These are phyloP conservation scores for Chaetothyriales sp. DNA, from an alignment of 2,329 filamentous ascomycete species.

Conservation along the genomic window DNA sequence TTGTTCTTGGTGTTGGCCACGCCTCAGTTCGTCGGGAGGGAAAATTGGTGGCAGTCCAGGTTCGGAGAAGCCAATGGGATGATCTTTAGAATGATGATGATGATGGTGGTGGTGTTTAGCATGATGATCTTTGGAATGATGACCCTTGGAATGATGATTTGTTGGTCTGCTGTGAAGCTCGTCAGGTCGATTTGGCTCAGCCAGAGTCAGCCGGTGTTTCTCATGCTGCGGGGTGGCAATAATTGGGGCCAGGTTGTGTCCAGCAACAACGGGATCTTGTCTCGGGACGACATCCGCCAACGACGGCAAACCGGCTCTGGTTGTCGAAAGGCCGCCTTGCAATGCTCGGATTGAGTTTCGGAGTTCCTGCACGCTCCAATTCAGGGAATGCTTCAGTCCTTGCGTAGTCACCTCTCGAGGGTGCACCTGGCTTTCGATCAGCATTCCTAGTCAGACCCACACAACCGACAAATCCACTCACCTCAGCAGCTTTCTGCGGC, in stretches of 20 bases:
- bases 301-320: conserved; percentile 9
- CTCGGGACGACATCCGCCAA: conserved; percentile 9
- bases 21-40: conserved; percentile 10
- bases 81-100: conserved; percentile 21
- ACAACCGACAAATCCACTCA: conserved; percentile 4
- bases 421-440: conserved; percentile 9
- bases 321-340: conserved; percentile 4
- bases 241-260: conserved; percentile 1
- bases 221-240: conserved; percentile 1
- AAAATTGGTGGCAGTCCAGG: conserved; percentile 14
- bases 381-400: conserved; percentile 13
- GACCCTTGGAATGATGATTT: conserved; percentile 6
- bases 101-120: conserved; percentile 7
- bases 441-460: conserved; percentile 2
- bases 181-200: conserved; percentile 2
- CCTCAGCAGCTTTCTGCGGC: conserved; percentile 6
- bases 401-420: conserved; percentile 11
- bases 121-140: conserved; percentile 6
- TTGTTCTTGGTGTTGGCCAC: conserved; percentile 9
- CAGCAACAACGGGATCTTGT: not conserved
- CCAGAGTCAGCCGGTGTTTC: conserved; percentile 6
- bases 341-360: conserved; percentile 9
- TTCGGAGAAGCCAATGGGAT: conserved; percentile 21
- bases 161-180: conserved; percentile 7
- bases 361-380: conserved; percentile 11